Base-by-base conservation (phyloP, 176 grass and related monocot species). In the Bothriochloa decipiens region DNA sequence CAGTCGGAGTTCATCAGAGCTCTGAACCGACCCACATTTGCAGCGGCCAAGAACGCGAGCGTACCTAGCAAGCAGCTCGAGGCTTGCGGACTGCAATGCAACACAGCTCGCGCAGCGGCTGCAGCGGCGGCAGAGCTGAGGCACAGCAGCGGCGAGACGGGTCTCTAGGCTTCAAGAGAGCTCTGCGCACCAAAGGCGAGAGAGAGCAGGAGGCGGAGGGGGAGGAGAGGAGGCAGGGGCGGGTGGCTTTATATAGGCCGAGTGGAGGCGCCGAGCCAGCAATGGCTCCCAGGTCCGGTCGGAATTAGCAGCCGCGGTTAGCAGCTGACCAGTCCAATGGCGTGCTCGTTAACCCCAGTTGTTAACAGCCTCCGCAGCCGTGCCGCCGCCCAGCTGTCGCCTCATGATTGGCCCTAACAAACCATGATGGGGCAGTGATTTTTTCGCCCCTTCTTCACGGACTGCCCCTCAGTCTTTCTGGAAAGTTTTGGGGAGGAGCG, bases 231-330 rank as follows among this genome's bases (percentile, higher is more conserved):
- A 76, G 88, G 68, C 23, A 11, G 82, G 71, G 81, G 47, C 25
- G 35, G 72, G 43, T 6, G 42, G 86, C 28, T 67, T 97, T 97
- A 95, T 88, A 97, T 97, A 97, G 70, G 81, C 64, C 39, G 15
- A 70, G n/a, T n/a, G n/a, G 29, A 32, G 29, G 81, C 40, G 37
- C 37, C 37, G 37, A 40, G 37, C 43, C 77, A 53, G 65, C 86
- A n/a, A n/a, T 53, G 39, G 35, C 35, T 14, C 64, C 52, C 37
- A n/a, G 37, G 37, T 40, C 41, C 45, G 66, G 60, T 75, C 40
- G 50, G 63, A 15, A 65, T 71, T 53, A 86, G 82, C 65, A 68
- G 83, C 58, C 78, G 70, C 73, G 58, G 23, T 87, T 86, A 75
- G 78, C 78, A 50, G 74, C 74, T 61, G 75, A 87, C 86, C 40